A percentile compares a stretch with the other conserved stretches of the same genome.
These are phyloP conservation scores for Cladophialophora exuberans DNA, from an alignment of 2,329 filamentous ascomycete species.

Conservation along the genomic window DNA sequence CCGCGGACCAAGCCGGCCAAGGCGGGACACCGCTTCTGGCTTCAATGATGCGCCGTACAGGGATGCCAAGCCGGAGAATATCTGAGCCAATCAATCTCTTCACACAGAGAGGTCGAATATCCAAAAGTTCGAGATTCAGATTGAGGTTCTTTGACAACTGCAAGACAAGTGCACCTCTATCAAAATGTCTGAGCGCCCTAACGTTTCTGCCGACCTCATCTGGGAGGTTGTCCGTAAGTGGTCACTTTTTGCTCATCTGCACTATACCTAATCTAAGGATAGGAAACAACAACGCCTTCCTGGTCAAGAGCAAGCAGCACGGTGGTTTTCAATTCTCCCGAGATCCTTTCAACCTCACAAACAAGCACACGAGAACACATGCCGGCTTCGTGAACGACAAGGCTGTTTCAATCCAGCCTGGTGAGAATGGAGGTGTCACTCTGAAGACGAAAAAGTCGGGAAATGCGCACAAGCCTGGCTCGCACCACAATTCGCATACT, in stretches of 20 bases:
- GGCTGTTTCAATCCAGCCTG: slow-evolving; percentile 77
- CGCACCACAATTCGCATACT: slow-evolving; percentile 65
- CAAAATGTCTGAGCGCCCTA: slow-evolving; percentile 57
- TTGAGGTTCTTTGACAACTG: not conserved
- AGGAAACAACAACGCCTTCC: slow-evolving; percentile 88
- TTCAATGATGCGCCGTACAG: not conserved
- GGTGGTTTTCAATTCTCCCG: slow-evolving; percentile 89
- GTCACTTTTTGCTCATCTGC: no score
- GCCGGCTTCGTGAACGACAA: slow-evolving; percentile 92
- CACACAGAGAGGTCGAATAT: slow-evolving; percentile 22
- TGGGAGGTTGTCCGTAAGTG: slow-evolving; percentile 96
- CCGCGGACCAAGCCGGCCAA: slow-evolving; percentile 11
- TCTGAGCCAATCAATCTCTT: slow-evolving; percentile 4
- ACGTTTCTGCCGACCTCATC: slow-evolving; percentile 87
- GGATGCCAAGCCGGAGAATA: not conserved
- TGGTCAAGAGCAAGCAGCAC: slow-evolving; percentile 82
- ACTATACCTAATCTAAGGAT: no score
- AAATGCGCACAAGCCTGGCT: slow-evolving; percentile 72
- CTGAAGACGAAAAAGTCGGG: slow-evolving; percentile 81
- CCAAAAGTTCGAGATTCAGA: slow-evolving; percentile 17
- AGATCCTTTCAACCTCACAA: slow-evolving; percentile 90
- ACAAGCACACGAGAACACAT: slow-evolving; percentile 91
- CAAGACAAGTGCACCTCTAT: slow-evolving; percentile 13
- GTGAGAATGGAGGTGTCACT: slow-evolving; percentile 77
- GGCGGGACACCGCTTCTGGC: not conserved